Evolutionary conservation across 345 rosid species (phyloP).

Genomic region (Eucalyptus guilfoylei): DNA sequence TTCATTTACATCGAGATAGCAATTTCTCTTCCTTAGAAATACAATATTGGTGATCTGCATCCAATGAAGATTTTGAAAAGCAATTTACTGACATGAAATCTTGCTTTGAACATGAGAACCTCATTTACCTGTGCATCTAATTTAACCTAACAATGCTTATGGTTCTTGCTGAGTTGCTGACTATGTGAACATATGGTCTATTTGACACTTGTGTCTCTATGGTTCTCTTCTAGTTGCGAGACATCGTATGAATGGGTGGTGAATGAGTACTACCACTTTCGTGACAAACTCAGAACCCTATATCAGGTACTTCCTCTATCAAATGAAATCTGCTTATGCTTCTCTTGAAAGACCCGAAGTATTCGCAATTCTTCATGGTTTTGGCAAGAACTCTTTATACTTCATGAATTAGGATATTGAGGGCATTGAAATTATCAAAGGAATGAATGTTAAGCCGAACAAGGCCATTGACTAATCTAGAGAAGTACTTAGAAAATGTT

Average conservation of each 20-base stretch:
- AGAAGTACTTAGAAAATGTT: neutral
- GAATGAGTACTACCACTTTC: conserved; percentile 1
- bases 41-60: neutral
- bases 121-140: neutral
- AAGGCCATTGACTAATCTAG: neutral
- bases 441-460: neutral
- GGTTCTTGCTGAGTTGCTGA: neutral
- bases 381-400: neutral
- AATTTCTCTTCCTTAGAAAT: neutral
- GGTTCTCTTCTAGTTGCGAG: conserved; percentile 7
- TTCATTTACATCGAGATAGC: neutral
- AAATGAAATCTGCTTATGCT: neutral
- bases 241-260: neutral
- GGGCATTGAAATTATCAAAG: neutral
- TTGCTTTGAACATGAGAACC: neutral
- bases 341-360: neutral
- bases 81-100: neutral
- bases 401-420: neutral
- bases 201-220: neutral
- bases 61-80: neutral
- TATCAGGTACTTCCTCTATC: neutral
- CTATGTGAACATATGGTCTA: neutral
- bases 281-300: neutral
- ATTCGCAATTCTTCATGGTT: neutral
- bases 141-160: neutral